Percentiles rank a stretch among this genome's conserved stretches.
These are phyloP conservation scores for Allantophomopsis cytisporea DNA, from an alignment of 2,329 filamentous ascomycete species.

Conservation along the genomic window DNA sequence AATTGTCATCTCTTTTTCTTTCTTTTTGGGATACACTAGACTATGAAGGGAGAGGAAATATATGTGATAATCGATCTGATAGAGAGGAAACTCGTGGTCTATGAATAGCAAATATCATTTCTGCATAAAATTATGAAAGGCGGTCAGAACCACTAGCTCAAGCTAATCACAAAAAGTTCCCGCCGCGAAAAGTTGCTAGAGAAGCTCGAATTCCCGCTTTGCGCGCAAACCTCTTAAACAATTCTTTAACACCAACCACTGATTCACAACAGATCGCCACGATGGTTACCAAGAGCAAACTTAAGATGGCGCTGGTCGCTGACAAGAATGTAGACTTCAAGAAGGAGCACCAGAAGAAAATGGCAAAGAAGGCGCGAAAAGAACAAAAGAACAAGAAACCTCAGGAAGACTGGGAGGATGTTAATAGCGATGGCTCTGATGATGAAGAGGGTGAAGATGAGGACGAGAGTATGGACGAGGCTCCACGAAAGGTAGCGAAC, in stretches of 20 bases:
- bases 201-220: neutral
- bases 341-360: slow-evolving; percentile 25
- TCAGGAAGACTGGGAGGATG: slow-evolving; percentile 18
- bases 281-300: slow-evolving; percentile 25
- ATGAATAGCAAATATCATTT: too few relatives aligned
- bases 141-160: neutral
- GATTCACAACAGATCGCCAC: slow-evolving; percentile 5
- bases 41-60: too few relatives aligned
- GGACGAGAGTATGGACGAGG: slow-evolving; percentile 23
- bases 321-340: slow-evolving; percentile 40
- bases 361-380: slow-evolving; percentile 24
- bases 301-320: slow-evolving; percentile 38
- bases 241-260: neutral
- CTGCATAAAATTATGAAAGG: neutral
- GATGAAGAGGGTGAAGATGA: slow-evolving; percentile 14
- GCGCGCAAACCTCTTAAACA: too few relatives aligned
- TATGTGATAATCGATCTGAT: too few relatives aligned
- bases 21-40: too few relatives aligned
- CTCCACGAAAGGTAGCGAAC: slow-evolving; percentile 18
- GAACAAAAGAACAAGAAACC: slow-evolving; percentile 31
- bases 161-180: neutral
- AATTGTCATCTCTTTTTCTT: too few relatives aligned
- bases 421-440: slow-evolving; percentile 11
- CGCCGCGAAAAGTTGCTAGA: neutral
- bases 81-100: too few relatives aligned